Percentiles rank a stretch among this genome's conserved stretches.
Evolutionary conservation across 2,329 filamentous ascomycete species (phyloP).

Genomic region (Biscogniauxia mediterranea): DNA sequence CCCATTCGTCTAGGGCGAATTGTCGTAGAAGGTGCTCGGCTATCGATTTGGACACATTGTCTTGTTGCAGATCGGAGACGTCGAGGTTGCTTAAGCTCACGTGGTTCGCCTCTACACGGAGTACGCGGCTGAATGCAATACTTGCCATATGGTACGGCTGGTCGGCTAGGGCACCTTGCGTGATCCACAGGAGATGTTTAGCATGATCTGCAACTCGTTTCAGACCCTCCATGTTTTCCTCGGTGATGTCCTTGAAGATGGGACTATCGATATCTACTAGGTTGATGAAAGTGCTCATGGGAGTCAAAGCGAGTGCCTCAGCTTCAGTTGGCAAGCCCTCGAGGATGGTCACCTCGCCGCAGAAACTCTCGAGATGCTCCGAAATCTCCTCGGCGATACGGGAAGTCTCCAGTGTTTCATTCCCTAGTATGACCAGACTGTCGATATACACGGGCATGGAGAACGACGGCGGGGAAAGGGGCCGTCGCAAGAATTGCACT

Average conservation of each 20-base stretch:
- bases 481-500: slow-evolving; percentile 11
- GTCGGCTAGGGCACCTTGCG: slow-evolving; percentile 40
- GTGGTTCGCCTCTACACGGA: slow-evolving; percentile 5
- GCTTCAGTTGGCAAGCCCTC: slow-evolving; percentile 10
- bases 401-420: background rate
- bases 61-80: background rate
- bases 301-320: background rate
- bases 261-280: slow-evolving; percentile 10
- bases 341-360: slow-evolving; percentile 5
- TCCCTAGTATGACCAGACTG: slow-evolving; percentile 10
- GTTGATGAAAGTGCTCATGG: slow-evolving; percentile 14
- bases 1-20: slow-evolving; percentile 10
- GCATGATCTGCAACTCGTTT: slow-evolving; percentile 25
- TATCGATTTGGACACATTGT: slow-evolving; percentile 1
- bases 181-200: slow-evolving; percentile 48
- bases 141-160: slow-evolving; percentile 14
- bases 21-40: slow-evolving; percentile 11
- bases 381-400: slow-evolving; percentile 6
- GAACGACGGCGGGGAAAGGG: background rate
- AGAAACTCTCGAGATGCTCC: slow-evolving; percentile 11
- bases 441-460: slow-evolving; percentile 3
- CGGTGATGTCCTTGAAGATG: slow-evolving; percentile 12
- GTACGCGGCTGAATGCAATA: slow-evolving; percentile 7
- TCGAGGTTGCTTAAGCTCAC: slow-evolving; percentile 26
- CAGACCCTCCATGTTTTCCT: slow-evolving; percentile 15